phyloP scores from a whole-genome alignment of 2,329 filamentous ascomycete species.

The Pseudogymnoascus sp. region DNA sequence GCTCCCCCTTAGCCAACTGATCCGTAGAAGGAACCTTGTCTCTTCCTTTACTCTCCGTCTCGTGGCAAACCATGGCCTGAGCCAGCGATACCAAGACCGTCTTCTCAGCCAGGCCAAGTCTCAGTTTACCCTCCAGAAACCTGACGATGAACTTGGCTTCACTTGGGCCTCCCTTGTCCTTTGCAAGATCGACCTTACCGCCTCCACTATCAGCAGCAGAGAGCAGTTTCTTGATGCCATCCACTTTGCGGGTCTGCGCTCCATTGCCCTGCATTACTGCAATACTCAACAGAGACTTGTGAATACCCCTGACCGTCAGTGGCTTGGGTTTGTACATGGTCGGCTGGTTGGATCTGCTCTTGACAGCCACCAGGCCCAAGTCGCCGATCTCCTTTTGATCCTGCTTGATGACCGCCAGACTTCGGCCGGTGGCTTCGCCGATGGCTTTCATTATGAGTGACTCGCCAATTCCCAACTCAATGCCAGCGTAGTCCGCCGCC shows the following conservation, averaged over 20 bases:
- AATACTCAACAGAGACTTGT: conserved; percentile 79
- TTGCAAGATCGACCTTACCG: conserved; percentile 78
- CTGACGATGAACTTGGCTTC: conserved; percentile 92
- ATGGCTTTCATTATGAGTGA: conserved; percentile 98
- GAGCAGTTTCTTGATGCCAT: conserved; percentile 92
- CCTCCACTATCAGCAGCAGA: conserved; percentile 71
- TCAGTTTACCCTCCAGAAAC: conserved; percentile 88
- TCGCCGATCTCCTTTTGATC: conserved; percentile 97
- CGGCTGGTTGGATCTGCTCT: conserved; percentile 87
- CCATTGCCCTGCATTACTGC: conserved; percentile 81
- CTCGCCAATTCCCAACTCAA: conserved; percentile 96
- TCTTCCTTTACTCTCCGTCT: conserved; percentile 58
- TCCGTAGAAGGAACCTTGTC: conserved; percentile 59
- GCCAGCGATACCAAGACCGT: conserved; percentile 84
- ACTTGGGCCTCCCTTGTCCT: conserved; percentile 87
- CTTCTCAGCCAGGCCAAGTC: conserved; percentile 83
- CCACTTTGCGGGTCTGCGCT: conserved; percentile 83
- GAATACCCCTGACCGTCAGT: conserved; percentile 76
- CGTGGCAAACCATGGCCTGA: conserved; percentile 79
- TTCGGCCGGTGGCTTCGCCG: conserved; percentile 86
- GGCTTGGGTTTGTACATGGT: conserved; percentile 98
- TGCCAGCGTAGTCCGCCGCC: conserved; percentile 89
- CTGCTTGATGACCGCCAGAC: conserved; percentile 78
- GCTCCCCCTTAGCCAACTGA: conserved; percentile 74
- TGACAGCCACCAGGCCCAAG: conserved; percentile 85